These are phyloP conservation scores for Biscogniauxia sp. DNA, from an alignment of 2,329 filamentous ascomycete genomes.

Conservation along the genomic window DNA sequence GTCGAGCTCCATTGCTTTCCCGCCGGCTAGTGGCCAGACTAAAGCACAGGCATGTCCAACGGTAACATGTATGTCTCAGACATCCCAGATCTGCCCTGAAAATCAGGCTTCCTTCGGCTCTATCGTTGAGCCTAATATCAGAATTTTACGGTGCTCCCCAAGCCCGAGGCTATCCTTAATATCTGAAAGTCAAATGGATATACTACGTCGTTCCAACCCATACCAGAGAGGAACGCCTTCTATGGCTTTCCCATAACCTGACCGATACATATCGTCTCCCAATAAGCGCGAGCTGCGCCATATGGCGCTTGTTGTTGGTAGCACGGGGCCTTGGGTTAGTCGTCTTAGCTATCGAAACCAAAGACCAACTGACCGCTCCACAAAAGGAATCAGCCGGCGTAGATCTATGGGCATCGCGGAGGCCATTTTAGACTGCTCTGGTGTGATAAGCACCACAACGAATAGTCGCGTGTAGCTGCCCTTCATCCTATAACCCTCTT, in stretches of 20 bases:
- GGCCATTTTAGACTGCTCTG: slow-evolving; percentile 10
- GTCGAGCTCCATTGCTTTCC: background rate
- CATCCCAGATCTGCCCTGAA: slow-evolving; percentile 17
- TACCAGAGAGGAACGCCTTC: background rate
- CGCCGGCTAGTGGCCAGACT: background rate
- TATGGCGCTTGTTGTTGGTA: slow-evolving; percentile 19
- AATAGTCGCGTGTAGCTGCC: slow-evolving; percentile 11
- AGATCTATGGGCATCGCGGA: slow-evolving; percentile 1
- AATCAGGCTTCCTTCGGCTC: slow-evolving; percentile 4
- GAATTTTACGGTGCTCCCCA: background rate
- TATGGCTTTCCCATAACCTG: slow-evolving; percentile 1
- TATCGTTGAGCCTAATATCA: slow-evolving; percentile 7
- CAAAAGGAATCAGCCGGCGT: background rate
- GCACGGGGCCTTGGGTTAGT: slow-evolving; percentile 7
- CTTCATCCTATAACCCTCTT: slow-evolving; percentile 6
- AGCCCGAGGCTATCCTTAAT: background rate
- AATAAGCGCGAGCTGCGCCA: slow-evolving; percentile 22
- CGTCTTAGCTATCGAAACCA: slow-evolving; percentile 7
- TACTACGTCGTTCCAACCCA: background rate
- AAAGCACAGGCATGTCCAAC: slow-evolving; percentile 8
- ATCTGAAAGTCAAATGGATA: background rate
- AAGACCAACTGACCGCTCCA: slow-evolving; percentile 1
- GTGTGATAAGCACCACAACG: slow-evolving; percentile 13
- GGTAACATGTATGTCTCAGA: slow-evolving; percentile 25
- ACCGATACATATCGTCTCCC: slow-evolving; percentile 3